Percentiles rank a stretch among this genome's conserved stretches.
Evolutionary conservation across 2,329 filamentous ascomycete species (phyloP).

Genomic region (Esteya vermicola): DNA sequence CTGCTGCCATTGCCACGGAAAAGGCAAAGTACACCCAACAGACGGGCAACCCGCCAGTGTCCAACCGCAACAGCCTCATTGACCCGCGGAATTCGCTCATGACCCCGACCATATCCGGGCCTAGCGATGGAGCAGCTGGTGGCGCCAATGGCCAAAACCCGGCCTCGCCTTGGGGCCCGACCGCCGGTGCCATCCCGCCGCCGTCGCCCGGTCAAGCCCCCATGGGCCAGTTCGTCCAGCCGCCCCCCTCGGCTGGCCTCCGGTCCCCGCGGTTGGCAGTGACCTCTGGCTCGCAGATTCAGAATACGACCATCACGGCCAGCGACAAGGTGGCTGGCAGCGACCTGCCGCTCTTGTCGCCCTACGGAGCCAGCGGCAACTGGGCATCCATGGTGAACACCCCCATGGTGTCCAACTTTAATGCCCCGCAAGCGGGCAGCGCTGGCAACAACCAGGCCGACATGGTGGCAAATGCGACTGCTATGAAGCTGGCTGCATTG

Average conservation of each 20-base stretch:
- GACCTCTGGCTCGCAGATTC: constrained; percentile 54
- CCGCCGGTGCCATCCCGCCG: constrained; percentile 53
- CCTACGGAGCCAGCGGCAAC: constrained; percentile 71
- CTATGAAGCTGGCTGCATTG: constrained; percentile 94
- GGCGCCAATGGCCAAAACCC: constrained; percentile 47
- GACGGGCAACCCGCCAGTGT: constrained; percentile 76
- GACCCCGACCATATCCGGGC: constrained; percentile 60
- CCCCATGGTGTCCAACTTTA: constrained; percentile 84
- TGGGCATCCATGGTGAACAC: constrained; percentile 99
- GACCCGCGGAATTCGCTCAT: constrained; percentile 63
- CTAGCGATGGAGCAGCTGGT: constrained; percentile 46
- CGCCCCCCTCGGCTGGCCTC: constrained; percentile 57
- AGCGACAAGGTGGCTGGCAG: constrained; percentile 53
- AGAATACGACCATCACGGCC: constrained; percentile 68
- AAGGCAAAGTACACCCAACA: constrained; percentile 96
- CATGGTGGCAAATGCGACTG: constrained; percentile 96
- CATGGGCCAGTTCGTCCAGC: constrained; percentile 93
- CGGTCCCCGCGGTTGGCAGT: constrained; percentile 67
- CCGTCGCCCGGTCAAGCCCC: constrained; percentile 59
- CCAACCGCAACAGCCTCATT: constrained; percentile 82
- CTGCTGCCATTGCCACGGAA: constrained; percentile 94
- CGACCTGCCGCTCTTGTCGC: constrained; percentile 79
- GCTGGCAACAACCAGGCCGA: constrained; percentile 63
- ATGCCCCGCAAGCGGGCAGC: constrained; percentile 36
- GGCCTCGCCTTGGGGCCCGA: constrained; percentile 65